Base-by-base conservation (phyloP, 306 rosid species). In the Fragaria vesca region DNA sequence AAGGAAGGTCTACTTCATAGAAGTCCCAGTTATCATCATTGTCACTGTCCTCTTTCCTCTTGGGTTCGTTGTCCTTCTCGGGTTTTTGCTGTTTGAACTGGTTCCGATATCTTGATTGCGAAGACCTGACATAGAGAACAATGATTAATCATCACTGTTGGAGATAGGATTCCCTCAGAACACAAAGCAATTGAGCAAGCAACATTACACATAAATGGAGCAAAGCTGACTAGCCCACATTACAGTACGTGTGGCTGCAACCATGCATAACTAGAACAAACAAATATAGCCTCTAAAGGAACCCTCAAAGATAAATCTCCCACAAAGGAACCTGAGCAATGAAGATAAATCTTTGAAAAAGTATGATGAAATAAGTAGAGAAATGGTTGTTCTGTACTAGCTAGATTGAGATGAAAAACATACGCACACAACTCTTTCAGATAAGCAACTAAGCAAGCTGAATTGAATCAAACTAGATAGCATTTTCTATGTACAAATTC, bases 1-100 rank as follows among this genome's bases (percentile, higher is more conserved):
- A 85, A 24, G 88, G 88, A 78, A 81, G 81, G 40, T 81, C 79
- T 70, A 85, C 85, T 36, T 85, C 69, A 28, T 48, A 60, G 16
- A 24, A 38, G 32, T 79, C 85, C 86, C 86, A 81, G 66, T 85
- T 81, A 70, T 85, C 88, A 11, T 78, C 83, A 36, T 60, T n/a
- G 0, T 66, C 79, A 26, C 50, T 63, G 4, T 68, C 66, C 28
- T 62, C 68, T 24, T 57, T 81, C 68, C 36, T 55, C 10, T 60
- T 60, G 36, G 72, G 46, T 71, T 85, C 83, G 3, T 1, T 24
- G 36, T 55, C 66, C 66, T 60, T 60, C 17, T 60, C 63, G 12
- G 6, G 65, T 1, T 60, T 60, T 26, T 11, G 66, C 79, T 62
- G 60, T 24, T 78, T 75, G 62, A 40, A 50, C 62, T 76, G 70